Conservation (phyloP, 495 filamentous ascomycete genomes). For the Parmelia sp. region DNA sequence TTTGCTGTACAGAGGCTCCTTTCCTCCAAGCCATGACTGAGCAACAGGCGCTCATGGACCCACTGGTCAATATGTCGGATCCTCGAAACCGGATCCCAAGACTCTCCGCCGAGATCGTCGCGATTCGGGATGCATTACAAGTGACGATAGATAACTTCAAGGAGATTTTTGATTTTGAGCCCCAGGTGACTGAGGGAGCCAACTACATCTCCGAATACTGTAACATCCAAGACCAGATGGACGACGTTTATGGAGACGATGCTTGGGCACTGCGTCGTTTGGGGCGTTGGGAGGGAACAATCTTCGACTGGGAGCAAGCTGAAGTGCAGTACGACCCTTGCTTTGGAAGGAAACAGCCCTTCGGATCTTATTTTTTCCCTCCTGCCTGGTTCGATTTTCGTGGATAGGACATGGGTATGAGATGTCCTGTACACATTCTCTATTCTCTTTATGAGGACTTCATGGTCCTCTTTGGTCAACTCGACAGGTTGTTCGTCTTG, state of each 20-base stretch:
- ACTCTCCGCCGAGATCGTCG: neutral
- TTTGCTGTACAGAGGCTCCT: neutral
- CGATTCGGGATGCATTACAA: neutral
- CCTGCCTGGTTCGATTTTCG: neutral
- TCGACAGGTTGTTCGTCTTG: neutral
- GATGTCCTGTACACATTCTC: neutral
- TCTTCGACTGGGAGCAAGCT: neutral
- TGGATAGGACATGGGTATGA: neutral
- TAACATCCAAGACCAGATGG: slow-evolving; percentile 1
- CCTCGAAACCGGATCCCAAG: neutral
- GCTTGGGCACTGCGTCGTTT: neutral
- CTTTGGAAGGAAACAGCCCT: neutral
- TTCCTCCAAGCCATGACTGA: neutral
- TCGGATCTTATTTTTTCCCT: neutral
- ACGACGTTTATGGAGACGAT: neutral
- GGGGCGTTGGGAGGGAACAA: neutral
- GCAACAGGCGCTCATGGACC: neutral
- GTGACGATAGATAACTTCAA: neutral
- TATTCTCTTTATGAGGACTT: neutral
- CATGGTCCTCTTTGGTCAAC: neutral
- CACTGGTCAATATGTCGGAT: neutral
- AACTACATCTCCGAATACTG: slow-evolving; percentile 2
- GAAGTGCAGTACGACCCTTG: neutral
- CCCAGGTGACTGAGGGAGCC: neutral
- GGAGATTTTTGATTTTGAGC: neutral